Evolutionary conservation across 306 rosid genomes (phyloP), one percentile per base, ranked within the genome.

Genomic region (Sphenostylis stenocarpa): DNA sequence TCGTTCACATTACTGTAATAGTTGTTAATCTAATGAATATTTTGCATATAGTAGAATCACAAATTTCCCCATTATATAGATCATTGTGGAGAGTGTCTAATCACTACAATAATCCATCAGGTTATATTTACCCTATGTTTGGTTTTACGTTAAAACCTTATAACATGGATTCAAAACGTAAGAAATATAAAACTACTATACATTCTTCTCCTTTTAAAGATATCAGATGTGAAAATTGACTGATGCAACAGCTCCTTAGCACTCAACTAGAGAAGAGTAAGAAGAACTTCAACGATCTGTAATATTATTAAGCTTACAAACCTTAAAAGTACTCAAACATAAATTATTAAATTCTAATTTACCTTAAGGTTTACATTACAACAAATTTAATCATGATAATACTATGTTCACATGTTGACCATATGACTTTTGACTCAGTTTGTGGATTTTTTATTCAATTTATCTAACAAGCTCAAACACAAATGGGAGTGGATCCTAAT

Each of bases 391-490:
- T 36, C 61, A 52, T 43, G 69, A 43, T 64, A 26, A 9, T 43
- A 24, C 48, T 60, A 47, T 67, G 38, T 34, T 53, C 45, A 43
- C 57, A 47, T 36, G 70, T 56, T 75, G 75, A 41, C 29, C 23
- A 36, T 73, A 52, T 80, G 43, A 53, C 47, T 51, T 57, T 36
- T 66, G n/a, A 47, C 21, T 49, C 68, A 57, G 14, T 26, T 20
- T 33, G 26, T 29, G 33, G 24, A 41, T 15, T 29, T 31, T 78
- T 33, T 17, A 36, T 73, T 57, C 76, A 67, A 28, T 36, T 33
- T 73, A 33, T 68, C 53, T 67, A 33, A 75, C 67, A 81, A 38
- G 73, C 58, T 58, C 60, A 61, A 61, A 67, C 52, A 48, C 34
- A 58, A 52, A 60, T 1, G 67, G 65, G 23, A 45, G 4, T 65